Evolutionary conservation across 2,329 filamentous ascomycete species (phyloP).

Genomic region (Aspergillus fumigatus): DNA sequence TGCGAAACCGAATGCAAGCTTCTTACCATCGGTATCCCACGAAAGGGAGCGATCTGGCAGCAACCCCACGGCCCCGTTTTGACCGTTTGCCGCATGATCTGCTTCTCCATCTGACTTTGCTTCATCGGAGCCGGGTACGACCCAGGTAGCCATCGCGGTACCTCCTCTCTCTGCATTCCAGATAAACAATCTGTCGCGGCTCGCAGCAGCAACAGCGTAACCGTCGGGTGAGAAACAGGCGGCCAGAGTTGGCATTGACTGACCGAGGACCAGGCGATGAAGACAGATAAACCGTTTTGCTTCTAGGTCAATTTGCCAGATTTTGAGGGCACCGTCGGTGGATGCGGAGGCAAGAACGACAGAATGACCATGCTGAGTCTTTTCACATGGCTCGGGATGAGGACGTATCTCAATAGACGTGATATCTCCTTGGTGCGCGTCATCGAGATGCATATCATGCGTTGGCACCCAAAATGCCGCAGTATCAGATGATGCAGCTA

Average conservation of each 20-base stretch:
- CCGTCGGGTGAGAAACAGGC: constrained; percentile 46
- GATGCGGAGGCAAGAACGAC: constrained; percentile 43
- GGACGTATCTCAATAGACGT: constrained; percentile 41
- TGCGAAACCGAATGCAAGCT: constrained; percentile 47
- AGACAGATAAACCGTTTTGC: constrained; percentile 33
- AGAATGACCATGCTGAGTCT: constrained; percentile 18
- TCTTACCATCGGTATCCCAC: constrained; percentile 53
- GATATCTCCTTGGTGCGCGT: constrained; percentile 40
- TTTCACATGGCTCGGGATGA: constrained; percentile 23
- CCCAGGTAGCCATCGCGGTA: constrained; percentile 40
- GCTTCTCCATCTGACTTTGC: constrained; percentile 30
- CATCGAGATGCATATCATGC: constrained; percentile 36
- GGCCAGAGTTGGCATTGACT: constrained; percentile 36
- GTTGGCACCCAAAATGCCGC: constrained; percentile 44
- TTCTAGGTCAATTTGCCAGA: constrained; percentile 42
- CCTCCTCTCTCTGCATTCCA: constrained; percentile 46
- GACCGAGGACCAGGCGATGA: constrained; percentile 34
- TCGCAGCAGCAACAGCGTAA: constrained; percentile 43
- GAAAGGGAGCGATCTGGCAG: constrained; percentile 40
- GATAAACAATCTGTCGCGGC: constrained; percentile 40
- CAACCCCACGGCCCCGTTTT: constrained; percentile 27
- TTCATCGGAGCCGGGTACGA: constrained; percentile 25
- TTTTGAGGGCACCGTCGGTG: constrained; percentile 41
- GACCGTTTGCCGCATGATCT: constrained; percentile 30
- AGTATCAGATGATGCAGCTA: constrained; percentile 37